These are phyloP conservation scores for Pseudonitzschia pungens DNA, from an alignment of 108 stramenopile species.

Conservation along the genomic window DNA sequence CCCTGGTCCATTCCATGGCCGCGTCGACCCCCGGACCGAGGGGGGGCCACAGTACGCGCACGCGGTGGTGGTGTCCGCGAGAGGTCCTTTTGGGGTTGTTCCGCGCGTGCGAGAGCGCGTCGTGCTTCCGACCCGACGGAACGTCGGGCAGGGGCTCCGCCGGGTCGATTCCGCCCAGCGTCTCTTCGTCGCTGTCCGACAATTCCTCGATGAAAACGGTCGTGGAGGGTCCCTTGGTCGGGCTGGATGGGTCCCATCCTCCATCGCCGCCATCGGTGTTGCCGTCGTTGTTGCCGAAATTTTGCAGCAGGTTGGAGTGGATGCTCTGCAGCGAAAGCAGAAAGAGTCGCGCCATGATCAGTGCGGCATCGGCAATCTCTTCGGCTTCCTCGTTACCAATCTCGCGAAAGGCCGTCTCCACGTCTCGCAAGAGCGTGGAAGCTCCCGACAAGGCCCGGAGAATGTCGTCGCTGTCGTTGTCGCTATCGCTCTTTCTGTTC, in stretches of 20 bases:
- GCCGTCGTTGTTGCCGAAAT: slow-evolving; percentile 19
- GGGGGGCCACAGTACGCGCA: slow-evolving; percentile 81
- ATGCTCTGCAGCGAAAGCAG: slow-evolving; percentile 59
- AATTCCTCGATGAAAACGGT: slow-evolving; percentile 28
- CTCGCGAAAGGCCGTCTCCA: slow-evolving; percentile 61
- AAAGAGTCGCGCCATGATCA: slow-evolving; percentile 70
- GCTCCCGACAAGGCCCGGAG: slow-evolving; percentile 51
- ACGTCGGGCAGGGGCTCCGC: background rate
- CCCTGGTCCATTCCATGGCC: slow-evolving; percentile 50
- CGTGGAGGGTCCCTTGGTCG: too few relatives aligned
- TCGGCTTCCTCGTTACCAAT: slow-evolving; percentile 70
- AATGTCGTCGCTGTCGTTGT: slow-evolving; percentile 31
- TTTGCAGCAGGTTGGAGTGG: slow-evolving; percentile 53
- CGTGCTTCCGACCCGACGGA: too few relatives aligned
- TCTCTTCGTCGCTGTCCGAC: slow-evolving; percentile 8
- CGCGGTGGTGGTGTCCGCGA: slow-evolving; percentile 24
- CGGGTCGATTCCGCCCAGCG: slow-evolving; percentile 17
- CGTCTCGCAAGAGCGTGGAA: slow-evolving; percentile 58
- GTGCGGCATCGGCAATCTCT: slow-evolving; percentile 81
- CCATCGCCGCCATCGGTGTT: too few relatives aligned
- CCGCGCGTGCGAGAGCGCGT: background rate
- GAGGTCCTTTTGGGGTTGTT: too few relatives aligned
- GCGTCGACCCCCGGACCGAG: slow-evolving; percentile 59
- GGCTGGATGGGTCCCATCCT: slow-evolving; percentile 34
- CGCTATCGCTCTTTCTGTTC: background rate